Percentiles rank a stretch among this genome's conserved stretches.
Conservation (phyloP, 2,329 filamentous ascomycete species). For the Epichloe uncinata region DNA sequence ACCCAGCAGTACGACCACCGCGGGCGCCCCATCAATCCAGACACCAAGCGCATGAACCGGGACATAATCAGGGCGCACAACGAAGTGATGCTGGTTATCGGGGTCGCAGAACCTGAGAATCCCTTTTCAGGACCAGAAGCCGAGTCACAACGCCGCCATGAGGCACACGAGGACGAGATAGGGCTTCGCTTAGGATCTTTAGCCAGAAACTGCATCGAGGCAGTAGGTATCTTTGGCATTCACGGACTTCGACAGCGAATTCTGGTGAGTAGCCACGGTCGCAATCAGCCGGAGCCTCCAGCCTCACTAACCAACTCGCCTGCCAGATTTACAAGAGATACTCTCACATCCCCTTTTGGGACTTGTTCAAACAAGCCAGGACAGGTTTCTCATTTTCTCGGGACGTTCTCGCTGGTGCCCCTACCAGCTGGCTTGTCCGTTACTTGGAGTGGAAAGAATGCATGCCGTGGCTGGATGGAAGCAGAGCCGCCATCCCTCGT, state of each 20-base stretch:
- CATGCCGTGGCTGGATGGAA: constrained; percentile 13
- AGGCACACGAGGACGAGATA: constrained; percentile 32
- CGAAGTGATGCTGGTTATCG: constrained; percentile 50
- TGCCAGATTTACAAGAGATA: constrained; percentile 38
- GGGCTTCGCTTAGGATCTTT: constrained; percentile 26
- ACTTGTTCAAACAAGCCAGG: constrained; percentile 21
- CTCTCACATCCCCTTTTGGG: constrained; percentile 34
- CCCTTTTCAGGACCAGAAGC: constrained; percentile 24
- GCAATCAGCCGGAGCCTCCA: too few species aligned
- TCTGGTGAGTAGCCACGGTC: constrained; percentile 25
- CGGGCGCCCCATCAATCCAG: constrained; percentile 41
- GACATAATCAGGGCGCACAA: constrained; percentile 48
- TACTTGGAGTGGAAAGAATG: constrained; percentile 17
- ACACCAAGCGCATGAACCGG: constrained; percentile 40
- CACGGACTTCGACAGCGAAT: constrained; percentile 40
- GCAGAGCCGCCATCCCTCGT: constrained; percentile 9
- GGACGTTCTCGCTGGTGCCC: constrained; percentile 21
- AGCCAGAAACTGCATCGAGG: constrained; percentile 21
- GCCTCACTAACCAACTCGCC: constrained; percentile 6
- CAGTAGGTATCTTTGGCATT: constrained; percentile 37
- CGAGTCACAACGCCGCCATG: constrained; percentile 29
- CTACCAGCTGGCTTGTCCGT: constrained; percentile 16
- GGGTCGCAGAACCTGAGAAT: constrained; percentile 45
- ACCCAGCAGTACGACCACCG: constrained; percentile 40
- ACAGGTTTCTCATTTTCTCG: constrained; percentile 17